Evolutionary conservation across 192 early-diverging fungal species (phyloP).

Genomic region (Funneliformis geosporum): DNA sequence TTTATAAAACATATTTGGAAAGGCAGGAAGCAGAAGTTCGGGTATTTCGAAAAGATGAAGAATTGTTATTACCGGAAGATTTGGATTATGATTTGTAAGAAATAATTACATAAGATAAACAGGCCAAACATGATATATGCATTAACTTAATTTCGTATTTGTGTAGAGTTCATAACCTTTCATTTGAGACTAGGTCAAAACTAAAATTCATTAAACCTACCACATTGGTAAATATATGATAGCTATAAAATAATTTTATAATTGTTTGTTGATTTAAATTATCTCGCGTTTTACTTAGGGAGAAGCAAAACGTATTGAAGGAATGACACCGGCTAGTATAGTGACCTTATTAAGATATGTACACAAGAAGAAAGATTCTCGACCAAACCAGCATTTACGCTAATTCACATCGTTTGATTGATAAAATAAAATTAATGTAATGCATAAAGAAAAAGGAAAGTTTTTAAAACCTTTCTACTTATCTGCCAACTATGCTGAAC

Average conservation of each 20-base stretch:
- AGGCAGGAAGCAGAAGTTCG: conserved; percentile 63
- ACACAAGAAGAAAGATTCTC: conserved; percentile 37
- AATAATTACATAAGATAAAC: not conserved
- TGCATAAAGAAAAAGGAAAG: too few species aligned
- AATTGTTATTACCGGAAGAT: conserved; percentile 58
- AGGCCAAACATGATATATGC: not conserved
- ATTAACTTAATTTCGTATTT: not conserved
- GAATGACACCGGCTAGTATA: conserved; percentile 77
- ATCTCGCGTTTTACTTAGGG: conserved; percentile 47
- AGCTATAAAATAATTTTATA: not conserved
- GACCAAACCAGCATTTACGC: too few species aligned
- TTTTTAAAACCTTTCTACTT: too few species aligned
- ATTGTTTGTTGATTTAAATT: conserved; percentile 31
- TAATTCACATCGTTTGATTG: too few species aligned
- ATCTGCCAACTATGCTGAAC: too few species aligned
- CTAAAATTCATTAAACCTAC: conserved; percentile 51
- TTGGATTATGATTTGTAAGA: conserved; percentile 65
- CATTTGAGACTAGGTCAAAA: conserved; percentile 59
- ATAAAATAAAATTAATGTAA: too few species aligned
- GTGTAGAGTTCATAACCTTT: conserved; percentile 53
- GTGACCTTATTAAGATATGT: conserved; percentile 67
- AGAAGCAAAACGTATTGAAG: conserved; percentile 77
- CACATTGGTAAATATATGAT: conserved; percentile 50
- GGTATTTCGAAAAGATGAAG: conserved; percentile 67
- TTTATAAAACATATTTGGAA: conserved; percentile 68